These are phyloP conservation scores for Sordariomycetes sp. DNA, from an alignment of 2,329 filamentous ascomycete species.

Conservation along the genomic window DNA sequence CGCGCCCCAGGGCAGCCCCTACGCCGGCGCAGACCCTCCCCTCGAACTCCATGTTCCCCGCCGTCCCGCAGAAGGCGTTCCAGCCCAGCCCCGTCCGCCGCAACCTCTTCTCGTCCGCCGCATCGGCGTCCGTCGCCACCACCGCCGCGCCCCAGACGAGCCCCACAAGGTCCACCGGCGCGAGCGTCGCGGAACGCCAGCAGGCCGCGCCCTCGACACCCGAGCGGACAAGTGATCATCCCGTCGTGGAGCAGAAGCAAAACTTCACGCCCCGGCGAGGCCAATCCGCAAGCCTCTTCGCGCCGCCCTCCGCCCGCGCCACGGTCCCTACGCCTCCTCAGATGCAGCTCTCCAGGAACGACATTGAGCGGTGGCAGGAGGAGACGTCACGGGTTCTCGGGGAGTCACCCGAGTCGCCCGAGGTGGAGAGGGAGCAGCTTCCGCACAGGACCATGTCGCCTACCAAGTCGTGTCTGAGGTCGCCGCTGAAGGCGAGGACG, in stretches of 20 bases:
- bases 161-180: background rate
- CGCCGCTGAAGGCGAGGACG: slow-evolving; percentile 42
- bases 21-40: slow-evolving; percentile 7
- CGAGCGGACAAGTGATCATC: slow-evolving; percentile 15
- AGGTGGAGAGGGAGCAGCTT: slow-evolving; percentile 12
- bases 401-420: background rate
- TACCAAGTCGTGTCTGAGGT: slow-evolving; percentile 41
- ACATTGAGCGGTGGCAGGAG: slow-evolving; percentile 27
- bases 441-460: slow-evolving; percentile 38
- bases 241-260: slow-evolving; percentile 28
- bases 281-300: slow-evolving; percentile 22
- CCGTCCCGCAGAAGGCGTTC: slow-evolving; percentile 17
- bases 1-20: background rate
- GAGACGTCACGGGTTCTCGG: slow-evolving; percentile 17
- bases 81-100: slow-evolving; percentile 16
- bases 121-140: slow-evolving; percentile 3
- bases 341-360: slow-evolving; percentile 25
- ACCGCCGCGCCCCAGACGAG: background rate
- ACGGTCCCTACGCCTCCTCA: slow-evolving; percentile 19
- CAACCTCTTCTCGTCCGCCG: slow-evolving; percentile 20
- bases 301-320: slow-evolving; percentile 15
- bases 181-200: background rate
- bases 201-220: slow-evolving; percentile 15
- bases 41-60: slow-evolving; percentile 26
- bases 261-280: slow-evolving; percentile 32